A percentile compares a stretch with the other conserved stretches of the same genome.
Evolutionary conservation across 202 grass and related monocot species (phyloP).

Genomic region (Musa balbisiana): DNA sequence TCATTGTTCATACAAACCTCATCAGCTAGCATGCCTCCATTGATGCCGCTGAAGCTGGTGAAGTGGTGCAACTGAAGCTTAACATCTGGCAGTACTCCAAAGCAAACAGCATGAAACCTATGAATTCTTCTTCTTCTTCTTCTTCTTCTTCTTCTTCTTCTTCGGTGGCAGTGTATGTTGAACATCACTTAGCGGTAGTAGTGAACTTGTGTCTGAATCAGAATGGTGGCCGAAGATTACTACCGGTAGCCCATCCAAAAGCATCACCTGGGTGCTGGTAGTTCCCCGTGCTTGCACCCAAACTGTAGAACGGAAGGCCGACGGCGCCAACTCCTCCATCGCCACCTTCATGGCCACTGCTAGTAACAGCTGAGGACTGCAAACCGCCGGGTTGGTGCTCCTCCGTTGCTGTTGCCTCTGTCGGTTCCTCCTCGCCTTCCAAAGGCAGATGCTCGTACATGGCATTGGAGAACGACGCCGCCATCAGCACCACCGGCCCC

Average conservation of each 20-base stretch:
- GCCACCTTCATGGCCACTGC: neutral
- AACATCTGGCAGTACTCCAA: too few species aligned
- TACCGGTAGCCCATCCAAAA: constrained; percentile 32
- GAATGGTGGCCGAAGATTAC: constrained; percentile 1
- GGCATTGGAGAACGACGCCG: constrained; percentile 57
- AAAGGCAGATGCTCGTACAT: constrained; percentile 61
- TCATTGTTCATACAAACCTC: too few species aligned
- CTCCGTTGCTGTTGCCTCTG: constrained; percentile 7
- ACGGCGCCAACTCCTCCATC: neutral
- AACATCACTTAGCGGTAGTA: too few species aligned
- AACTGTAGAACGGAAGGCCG: constrained; percentile 29
- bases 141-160: too few species aligned
- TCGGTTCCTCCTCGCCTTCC: constrained; percentile 21
- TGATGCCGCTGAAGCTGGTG: too few species aligned
- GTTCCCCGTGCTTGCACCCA: neutral
- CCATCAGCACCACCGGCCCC: constrained; percentile 34
- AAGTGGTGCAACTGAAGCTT: too few species aligned
- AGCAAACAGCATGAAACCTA: too few species aligned
- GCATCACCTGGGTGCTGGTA: constrained; percentile 10
- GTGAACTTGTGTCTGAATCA: too few species aligned
- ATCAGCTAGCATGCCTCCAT: too few species aligned
- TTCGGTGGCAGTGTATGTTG: too few species aligned
- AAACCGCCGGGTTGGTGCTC: constrained; percentile 12
- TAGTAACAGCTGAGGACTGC: constrained; percentile 16
- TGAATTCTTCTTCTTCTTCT: too few species aligned